A percentile compares a stretch with the other conserved stretches of the same genome.
Conservation (phyloP, 2,329 filamentous ascomycete genomes). For the Aotearoamyces nothofagi region DNA sequence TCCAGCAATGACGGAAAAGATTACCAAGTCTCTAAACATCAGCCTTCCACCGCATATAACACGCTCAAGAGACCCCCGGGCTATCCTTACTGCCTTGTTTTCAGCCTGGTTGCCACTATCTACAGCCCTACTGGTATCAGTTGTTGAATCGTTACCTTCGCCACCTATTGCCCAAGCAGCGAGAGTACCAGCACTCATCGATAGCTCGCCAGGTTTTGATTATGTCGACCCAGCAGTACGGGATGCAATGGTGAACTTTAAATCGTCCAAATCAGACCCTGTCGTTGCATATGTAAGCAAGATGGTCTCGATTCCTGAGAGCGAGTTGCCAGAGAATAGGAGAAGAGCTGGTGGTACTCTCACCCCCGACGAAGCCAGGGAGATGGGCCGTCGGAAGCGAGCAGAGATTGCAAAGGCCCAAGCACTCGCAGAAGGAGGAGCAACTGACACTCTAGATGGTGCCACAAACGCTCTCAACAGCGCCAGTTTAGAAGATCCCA, state of each 20-base stretch:
- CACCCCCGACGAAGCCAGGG: slow-evolving; percentile 78
- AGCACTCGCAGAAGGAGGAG: slow-evolving; percentile 23
- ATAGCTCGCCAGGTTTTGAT: slow-evolving; percentile 62
- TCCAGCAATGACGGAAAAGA: slow-evolving; percentile 72
- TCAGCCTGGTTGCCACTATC: slow-evolving; percentile 84
- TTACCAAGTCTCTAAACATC: slow-evolving; percentile 80
- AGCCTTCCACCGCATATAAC: slow-evolving; percentile 72
- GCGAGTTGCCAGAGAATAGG: slow-evolving; percentile 79
- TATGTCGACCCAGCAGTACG: slow-evolving; percentile 54
- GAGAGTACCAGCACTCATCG: slow-evolving; percentile 64
- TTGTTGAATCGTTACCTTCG: slow-evolving; percentile 82
- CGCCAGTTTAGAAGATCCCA: slow-evolving; percentile 39
- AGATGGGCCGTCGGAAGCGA: slow-evolving; percentile 75
- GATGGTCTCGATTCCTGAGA: slow-evolving; percentile 91
- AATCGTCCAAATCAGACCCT: slow-evolving; percentile 52
- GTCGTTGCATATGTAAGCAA: slow-evolving; percentile 95
- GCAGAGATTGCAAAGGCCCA: slow-evolving; percentile 76
- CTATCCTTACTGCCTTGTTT: slow-evolving; percentile 77
- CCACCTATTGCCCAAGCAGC: slow-evolving; percentile 66
- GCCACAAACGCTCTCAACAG: slow-evolving; percentile 42
- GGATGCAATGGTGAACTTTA: slow-evolving; percentile 73
- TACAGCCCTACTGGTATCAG: slow-evolving; percentile 81
- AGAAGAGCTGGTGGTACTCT: slow-evolving; percentile 53
- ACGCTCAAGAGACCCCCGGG: slow-evolving; percentile 68
- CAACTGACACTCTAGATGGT: slow-evolving; percentile 27